Percentiles rank a stretch among this genome's conserved stretches.
Evolutionary conservation across 1,284 basidiomycete genomes (phyloP).

Genomic region (Mycena citricolor): DNA sequence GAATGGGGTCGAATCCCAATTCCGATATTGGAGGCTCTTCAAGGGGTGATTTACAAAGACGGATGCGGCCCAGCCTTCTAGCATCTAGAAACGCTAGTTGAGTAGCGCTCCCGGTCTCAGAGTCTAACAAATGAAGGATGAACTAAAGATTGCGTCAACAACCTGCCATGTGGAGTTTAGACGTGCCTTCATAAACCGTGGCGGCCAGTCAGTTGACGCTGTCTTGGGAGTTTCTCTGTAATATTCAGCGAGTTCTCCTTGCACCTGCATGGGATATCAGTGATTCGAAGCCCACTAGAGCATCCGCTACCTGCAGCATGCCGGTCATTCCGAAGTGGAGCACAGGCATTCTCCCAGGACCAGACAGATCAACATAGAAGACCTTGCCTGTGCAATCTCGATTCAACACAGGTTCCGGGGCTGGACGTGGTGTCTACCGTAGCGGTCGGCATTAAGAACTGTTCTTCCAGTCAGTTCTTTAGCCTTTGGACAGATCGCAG

Average conservation of each 20-base stretch:
- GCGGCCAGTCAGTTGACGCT: constrained; percentile 67
- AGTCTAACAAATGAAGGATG: constrained; percentile 52
- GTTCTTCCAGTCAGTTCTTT: constrained; percentile 58
- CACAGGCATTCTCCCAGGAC: constrained; percentile 63
- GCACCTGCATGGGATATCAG: constrained; percentile 43
- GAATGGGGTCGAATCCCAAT: constrained; percentile 78
- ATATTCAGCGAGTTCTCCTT: constrained; percentile 60
- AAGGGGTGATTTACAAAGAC: constrained; percentile 55
- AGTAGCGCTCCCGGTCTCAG: constrained; percentile 30
- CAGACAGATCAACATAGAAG: constrained; percentile 72
- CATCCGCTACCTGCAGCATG: constrained; percentile 62
- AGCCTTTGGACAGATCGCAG: constrained; percentile 46
- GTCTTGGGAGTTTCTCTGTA: constrained; percentile 62
- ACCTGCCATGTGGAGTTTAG: background rate
- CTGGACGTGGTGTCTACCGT: no score
- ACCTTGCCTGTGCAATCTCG: constrained; percentile 59
- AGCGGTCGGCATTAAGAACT: constrained; percentile 61
- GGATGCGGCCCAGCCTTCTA: constrained; percentile 71
- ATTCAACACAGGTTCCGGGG: background rate
- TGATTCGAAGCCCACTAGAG: background rate
- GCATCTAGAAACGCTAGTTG: constrained; percentile 69
- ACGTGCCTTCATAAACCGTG: constrained; percentile 67
- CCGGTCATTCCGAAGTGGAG: constrained; percentile 87
- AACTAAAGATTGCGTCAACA: constrained; percentile 44
- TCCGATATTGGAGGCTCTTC: constrained; percentile 67